Base-by-base conservation (phyloP, 2,329 filamentous ascomycete species). In the Pleoardoris graminearum region DNA sequence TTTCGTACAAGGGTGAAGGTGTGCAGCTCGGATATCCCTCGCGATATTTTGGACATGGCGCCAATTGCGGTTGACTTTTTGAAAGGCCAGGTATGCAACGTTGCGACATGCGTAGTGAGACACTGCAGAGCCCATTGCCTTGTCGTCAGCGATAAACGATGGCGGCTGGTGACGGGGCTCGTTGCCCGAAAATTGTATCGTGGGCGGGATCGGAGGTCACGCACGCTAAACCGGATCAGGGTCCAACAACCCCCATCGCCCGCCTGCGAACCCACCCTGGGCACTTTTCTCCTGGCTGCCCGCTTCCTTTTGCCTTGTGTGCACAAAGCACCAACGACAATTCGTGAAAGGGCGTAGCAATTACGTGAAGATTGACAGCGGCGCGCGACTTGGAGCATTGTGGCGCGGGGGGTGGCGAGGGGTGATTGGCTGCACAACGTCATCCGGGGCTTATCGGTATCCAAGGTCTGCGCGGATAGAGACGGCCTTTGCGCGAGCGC, bases 401-500 rank as follows among this genome's bases (percentile, higher is more conserved):
- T 25, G 43, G 14, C 19, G 43, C 43, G 29, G 43, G 30, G 30
- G 27, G 17, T 30, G 6, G 4, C 41, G 30, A n/a, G 43, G 43
- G 14, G 30, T 27, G 43, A 46, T 46, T 45, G 42, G 43, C 43
- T 22, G 21, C 43, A 25, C 29, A 19, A 45, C 42, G 42, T 45
- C 43, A 46, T 25, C 21, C n/a, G 27, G 43, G 36, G 30, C 43
- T 25, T 35, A 27, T 38, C 35, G 38, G 38, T 27, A 39, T 39
- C 19, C 12, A 23, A 43, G 42, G 11, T 22, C 11, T 21, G 21
- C n/a, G 38, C 44, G 44, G 44, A 37, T 47, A 47, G 16, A 16
- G 32, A 33, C 44, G 44, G 44, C 37, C 44, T 47, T 37, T n/a
- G n/a, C n/a, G 44, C 33, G 44, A n/a, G n/a, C 16, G 32, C 33